Evolutionary conservation across 148 eudicot species (phyloP).

Genomic region (Talinum fruticosum): DNA sequence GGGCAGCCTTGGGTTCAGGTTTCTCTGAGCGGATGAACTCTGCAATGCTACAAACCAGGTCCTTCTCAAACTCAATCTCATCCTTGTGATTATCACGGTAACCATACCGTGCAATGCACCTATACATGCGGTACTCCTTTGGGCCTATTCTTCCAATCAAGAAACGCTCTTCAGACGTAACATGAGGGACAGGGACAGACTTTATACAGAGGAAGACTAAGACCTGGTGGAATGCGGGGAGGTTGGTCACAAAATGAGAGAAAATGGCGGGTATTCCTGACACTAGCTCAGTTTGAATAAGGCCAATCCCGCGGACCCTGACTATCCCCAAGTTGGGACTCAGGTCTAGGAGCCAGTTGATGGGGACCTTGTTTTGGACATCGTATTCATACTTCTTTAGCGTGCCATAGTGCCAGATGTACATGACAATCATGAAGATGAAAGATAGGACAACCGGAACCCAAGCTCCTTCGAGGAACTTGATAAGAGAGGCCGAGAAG

Average conservation of each 20-base stretch:
- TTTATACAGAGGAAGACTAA: conserved; percentile 78
- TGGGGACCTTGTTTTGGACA: conserved; percentile 87
- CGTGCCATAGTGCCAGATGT: conserved; percentile 88
- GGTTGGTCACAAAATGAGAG: conserved; percentile 93
- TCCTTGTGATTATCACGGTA: conserved; percentile 82
- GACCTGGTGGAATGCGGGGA: conserved; percentile 95
- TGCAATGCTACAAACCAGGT: conserved; percentile 79
- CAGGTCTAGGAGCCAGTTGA: conserved; percentile 84
- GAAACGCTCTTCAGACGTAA: conserved; percentile 74
- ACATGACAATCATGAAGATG: conserved; percentile 69
- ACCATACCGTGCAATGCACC: conserved; percentile 92
- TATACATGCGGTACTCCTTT: conserved; percentile 62
- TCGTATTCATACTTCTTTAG: conserved; percentile 79
- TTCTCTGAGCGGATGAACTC: conserved; percentile 75
- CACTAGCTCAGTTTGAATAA: conserved; percentile 88
- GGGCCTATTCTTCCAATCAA: conserved; percentile 89
- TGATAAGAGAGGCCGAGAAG: conserved; percentile 96
- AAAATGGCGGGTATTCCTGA: conserved; percentile 92
- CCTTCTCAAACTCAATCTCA: conserved; percentile 80
- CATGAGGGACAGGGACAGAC: conserved; percentile 86
- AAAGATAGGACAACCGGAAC: conserved; percentile 79
- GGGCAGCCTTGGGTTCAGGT: conserved; percentile 22
- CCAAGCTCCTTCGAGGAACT: conserved; percentile 97
- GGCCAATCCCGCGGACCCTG: conserved; percentile 84
- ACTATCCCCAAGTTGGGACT: conserved; percentile 85